These are phyloP conservation scores for Chalaropsis thielavioides DNA, from an alignment of 2,329 filamentous ascomycete genomes.

Conservation along the genomic window DNA sequence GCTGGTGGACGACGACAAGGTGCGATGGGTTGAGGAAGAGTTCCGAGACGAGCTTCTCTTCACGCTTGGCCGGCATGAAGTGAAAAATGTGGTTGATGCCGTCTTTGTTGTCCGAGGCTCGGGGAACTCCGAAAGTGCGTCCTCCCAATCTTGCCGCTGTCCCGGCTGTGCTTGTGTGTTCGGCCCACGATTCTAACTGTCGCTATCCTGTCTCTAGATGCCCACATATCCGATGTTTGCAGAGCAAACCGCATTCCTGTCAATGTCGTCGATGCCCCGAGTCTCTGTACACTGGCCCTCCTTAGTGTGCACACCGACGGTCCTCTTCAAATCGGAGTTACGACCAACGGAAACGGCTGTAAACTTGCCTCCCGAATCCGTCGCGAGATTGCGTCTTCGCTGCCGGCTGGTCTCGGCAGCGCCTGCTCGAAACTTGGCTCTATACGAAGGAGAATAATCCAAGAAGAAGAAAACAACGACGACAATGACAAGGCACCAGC, in stretches of 20 bases:
- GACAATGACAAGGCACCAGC: neutral
- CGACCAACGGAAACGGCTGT: conserved; percentile 87
- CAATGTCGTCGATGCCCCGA: conserved; percentile 79
- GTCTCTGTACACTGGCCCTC: conserved; percentile 77
- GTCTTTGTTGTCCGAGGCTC: conserved; percentile 57
- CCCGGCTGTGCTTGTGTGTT: neutral
- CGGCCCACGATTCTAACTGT: neutral
- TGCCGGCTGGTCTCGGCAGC: conserved; percentile 60
- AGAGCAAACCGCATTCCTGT: conserved; percentile 70
- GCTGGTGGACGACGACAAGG: conserved; percentile 49
- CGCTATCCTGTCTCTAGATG: conserved; percentile 28
- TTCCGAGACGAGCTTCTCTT: conserved; percentile 62
- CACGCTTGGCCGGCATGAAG: conserved; percentile 63
- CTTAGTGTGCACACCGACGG: conserved; percentile 82
- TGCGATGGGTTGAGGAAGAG: conserved; percentile 48
- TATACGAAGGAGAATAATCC: conserved; percentile 54
- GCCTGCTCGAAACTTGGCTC: conserved; percentile 68
- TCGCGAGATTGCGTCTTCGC: conserved; percentile 66
- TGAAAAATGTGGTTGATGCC: conserved; percentile 67
- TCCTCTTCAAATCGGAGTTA: conserved; percentile 86
- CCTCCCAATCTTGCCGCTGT: neutral
- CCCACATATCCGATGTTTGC: conserved; percentile 61
- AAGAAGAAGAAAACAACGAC: conserved; percentile 43
- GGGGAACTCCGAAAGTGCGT: conserved; percentile 23
- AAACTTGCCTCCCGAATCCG: conserved; percentile 83